Percentiles rank a stretch among this genome's conserved stretches.
Conservation (phyloP, 2,329 filamentous ascomycete species). For the Sporothrix pallida region DNA sequence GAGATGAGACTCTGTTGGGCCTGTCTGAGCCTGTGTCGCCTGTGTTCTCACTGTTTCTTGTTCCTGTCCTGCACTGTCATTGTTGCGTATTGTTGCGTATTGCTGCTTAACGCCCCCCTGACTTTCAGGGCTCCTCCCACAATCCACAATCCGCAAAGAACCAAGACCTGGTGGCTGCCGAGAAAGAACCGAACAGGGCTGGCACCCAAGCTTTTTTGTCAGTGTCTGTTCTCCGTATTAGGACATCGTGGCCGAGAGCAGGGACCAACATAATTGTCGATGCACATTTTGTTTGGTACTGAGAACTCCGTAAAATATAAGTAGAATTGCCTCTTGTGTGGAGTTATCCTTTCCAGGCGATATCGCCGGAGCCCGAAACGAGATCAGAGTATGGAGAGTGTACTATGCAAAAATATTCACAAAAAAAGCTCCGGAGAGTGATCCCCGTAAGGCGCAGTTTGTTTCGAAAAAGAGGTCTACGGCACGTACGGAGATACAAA, state of each 20-base stretch:
- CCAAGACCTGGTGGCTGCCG: conserved; percentile 19
- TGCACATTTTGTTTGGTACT: neutral
- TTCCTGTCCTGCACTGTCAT: neutral
- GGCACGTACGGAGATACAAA: neutral
- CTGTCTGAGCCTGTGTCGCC: too few species aligned
- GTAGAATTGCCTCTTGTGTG: neutral
- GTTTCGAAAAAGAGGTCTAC: neutral
- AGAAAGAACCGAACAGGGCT: conserved; percentile 31
- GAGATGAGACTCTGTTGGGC: neutral
- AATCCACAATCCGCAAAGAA: neutral
- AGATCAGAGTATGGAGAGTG: neutral
- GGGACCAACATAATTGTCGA: neutral
- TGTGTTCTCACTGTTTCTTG: too few species aligned
- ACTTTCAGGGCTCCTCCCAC: neutral
- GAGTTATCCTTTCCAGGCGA: neutral
- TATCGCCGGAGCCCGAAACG: neutral
- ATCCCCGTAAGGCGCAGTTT: conserved; percentile 19
- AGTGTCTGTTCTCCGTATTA: conserved; percentile 5
- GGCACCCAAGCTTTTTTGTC: neutral
- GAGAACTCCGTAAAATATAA: neutral
- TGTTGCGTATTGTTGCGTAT: conserved; percentile 1
- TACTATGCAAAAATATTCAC: neutral
- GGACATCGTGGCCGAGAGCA: conserved; percentile 27
- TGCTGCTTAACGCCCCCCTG: neutral
- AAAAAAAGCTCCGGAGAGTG: neutral